Conservation (phyloP, 2,329 filamentous ascomycete species). For the Alternaria sp. region DNA sequence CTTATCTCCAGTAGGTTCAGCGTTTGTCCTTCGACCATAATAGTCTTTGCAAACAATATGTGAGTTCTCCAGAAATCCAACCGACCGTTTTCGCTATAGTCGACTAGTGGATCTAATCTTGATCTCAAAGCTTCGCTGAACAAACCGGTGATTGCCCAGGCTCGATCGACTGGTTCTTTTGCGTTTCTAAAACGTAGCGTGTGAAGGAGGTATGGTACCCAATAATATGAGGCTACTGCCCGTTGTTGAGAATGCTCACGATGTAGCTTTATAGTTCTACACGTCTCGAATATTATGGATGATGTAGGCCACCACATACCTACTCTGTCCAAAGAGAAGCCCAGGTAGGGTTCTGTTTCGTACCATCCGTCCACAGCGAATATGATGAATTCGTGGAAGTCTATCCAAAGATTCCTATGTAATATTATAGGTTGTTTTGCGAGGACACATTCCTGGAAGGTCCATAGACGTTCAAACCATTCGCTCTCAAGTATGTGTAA, state of each 20-base stretch:
- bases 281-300: too few species aligned
- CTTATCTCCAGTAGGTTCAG: not conserved
- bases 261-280: too few species aligned
- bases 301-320: too few species aligned
- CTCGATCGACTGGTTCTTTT: not conserved
- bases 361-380: too few species aligned
- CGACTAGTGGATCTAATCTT: not conserved
- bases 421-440: not conserved
- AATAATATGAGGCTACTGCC: fast-evolving
- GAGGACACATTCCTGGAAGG: not conserved
- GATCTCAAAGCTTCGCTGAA: not conserved
- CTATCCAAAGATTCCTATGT: not conserved
- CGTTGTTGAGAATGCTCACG: too few species aligned
- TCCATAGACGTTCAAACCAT: not conserved
- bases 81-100: not conserved
- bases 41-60: not conserved
- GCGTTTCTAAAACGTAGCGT: not conserved
- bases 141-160: not conserved
- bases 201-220: not conserved
- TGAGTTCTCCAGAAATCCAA: not conserved
- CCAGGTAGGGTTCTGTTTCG: too few species aligned
- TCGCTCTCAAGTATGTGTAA: not conserved
- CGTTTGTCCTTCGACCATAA: not conserved
- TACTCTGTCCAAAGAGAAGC: too few species aligned
- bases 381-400: not conserved